Conservation (phyloP, 2,329 filamentous ascomycete genomes). For the Fusarium lyarnte region DNA sequence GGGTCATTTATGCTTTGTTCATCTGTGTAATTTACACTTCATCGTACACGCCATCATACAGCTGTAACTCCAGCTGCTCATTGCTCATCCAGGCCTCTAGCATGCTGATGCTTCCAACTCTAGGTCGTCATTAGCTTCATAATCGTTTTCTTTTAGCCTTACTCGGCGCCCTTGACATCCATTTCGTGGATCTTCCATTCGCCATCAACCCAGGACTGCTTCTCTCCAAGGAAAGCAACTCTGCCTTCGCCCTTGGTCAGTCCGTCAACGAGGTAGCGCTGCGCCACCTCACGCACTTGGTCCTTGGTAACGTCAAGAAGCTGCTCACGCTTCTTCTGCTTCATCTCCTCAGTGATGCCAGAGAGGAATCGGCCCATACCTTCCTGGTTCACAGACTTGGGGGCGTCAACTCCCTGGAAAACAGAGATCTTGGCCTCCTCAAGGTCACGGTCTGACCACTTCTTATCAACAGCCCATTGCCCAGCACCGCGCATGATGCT, state of each 20-base stretch:
- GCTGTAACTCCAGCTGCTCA: slow-evolving; percentile 6
- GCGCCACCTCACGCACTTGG: slow-evolving; percentile 82
- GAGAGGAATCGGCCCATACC: slow-evolving; percentile 87
- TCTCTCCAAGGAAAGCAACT: slow-evolving; percentile 82
- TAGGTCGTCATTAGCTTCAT: slow-evolving; percentile 16
- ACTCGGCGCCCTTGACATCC: slow-evolving; percentile 64
- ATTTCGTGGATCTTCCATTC: slow-evolving; percentile 82
- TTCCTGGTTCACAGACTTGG: slow-evolving; percentile 85
- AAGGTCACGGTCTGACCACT: slow-evolving; percentile 85
- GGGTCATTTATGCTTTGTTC: slow-evolving; percentile 43
- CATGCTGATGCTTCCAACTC: slow-evolving; percentile 14
- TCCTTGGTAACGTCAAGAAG: slow-evolving; percentile 85
- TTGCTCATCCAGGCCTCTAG: slow-evolving; percentile 14
- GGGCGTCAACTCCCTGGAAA: slow-evolving; percentile 92
- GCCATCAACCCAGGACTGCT: slow-evolving; percentile 79
- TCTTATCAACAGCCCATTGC: slow-evolving; percentile 80
- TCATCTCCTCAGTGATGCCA: slow-evolving; percentile 88
- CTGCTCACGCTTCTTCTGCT: slow-evolving; percentile 82
- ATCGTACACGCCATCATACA: slow-evolving; percentile 38
- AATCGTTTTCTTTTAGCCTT: slow-evolving; percentile 14
- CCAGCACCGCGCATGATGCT: slow-evolving; percentile 86
- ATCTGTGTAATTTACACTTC: slow-evolving; percentile 40
- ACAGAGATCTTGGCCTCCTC: slow-evolving; percentile 96
- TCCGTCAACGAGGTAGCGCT: slow-evolving; percentile 80
- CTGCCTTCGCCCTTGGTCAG: slow-evolving; percentile 68